Base-by-base conservation (phyloP, 202 grass and related monocot species). In the Miscanthus sacchariflorus region DNA sequence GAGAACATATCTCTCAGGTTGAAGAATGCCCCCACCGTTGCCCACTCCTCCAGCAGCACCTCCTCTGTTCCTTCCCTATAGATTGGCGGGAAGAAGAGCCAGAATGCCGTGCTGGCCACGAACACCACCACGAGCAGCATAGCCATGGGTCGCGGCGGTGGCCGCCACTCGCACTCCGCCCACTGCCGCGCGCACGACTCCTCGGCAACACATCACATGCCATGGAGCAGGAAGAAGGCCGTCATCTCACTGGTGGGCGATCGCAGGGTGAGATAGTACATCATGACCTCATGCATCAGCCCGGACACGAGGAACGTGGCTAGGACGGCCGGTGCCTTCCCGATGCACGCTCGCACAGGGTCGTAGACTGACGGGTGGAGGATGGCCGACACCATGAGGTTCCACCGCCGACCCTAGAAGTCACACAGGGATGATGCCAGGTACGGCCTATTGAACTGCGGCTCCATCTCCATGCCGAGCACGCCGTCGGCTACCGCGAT, bases 371-470 rank as follows among this genome's bases (percentile, higher is more conserved):
- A 73, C 28, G 90, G 82, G 1, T 90, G 94, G 59, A 96, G 94
- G 72, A 92, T 78, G 76, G 90, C 90, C 8, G 92, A 86, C 56
- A 94, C 90, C 92, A 96, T 84, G 30, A 96, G 86, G 67, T 96
- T 96, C 94, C 92, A 93, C 49, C 92, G 89, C 19, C 83, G 90
- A 3, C 94, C 90, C 92, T 92, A 96, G 79, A 93, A 96, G 54
- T 96, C 81, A 1, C 66, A 23, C 58, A 96, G 82, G 9, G 90
- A 96, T 10, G 82, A 36, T 5, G 90, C 28, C 30, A 88, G 84
- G 87, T 90, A 93, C 19, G 94, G 92, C 23, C 79, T 49, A 76
- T 96, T 84, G 86, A 89, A 84, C 65, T 92, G 92, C n/a, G 78
- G 88, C 68, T 93, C 94, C 63, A 90, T 65, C 80, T 92, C 91